Percentiles rank a stretch among this genome's conserved stretches.
Evolutionary conservation across 805 yeast species (phyloP).

Genomic region (Phaffomyces thermotolerans): DNA sequence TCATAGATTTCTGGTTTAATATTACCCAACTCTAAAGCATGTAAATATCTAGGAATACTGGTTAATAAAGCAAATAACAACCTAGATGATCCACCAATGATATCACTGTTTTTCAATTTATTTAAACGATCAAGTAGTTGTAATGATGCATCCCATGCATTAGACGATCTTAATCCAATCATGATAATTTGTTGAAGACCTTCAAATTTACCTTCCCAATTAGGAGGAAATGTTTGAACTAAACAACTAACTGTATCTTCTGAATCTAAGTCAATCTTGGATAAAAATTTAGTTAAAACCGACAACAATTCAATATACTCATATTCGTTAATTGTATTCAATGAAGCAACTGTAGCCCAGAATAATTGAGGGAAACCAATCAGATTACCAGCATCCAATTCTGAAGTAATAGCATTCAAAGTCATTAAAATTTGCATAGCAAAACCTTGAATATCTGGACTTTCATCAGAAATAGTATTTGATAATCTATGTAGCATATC

Average conservation of each 20-base stretch:
- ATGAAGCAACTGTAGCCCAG: slow-evolving; percentile 92
- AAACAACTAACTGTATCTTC: slow-evolving; percentile 80
- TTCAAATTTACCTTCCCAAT: slow-evolving; percentile 92
- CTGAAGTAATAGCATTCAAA: slow-evolving; percentile 84
- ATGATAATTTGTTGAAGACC: slow-evolving; percentile 77
- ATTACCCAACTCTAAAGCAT: slow-evolving; percentile 59
- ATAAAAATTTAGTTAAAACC: slow-evolving; percentile 71
- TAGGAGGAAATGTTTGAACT: slow-evolving; percentile 82
- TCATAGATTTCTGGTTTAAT: slow-evolving; percentile 42
- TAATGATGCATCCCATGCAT: slow-evolving; percentile 71
- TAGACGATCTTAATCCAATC: slow-evolving; percentile 77
- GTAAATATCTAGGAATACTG: slow-evolving; percentile 77
- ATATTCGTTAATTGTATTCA: slow-evolving; percentile 84
- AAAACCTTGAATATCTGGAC: slow-evolving; percentile 89
- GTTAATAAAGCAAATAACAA: slow-evolving; percentile 66
- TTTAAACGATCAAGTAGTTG: slow-evolving; percentile 67
- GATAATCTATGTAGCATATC: slow-evolving; percentile 93
- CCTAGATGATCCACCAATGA: slow-evolving; percentile 67
- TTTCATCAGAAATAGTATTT: slow-evolving; percentile 86
- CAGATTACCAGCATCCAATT: slow-evolving; percentile 67
- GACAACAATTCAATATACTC: slow-evolving; percentile 87
- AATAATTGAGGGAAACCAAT: slow-evolving; percentile 88
- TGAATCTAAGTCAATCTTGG: slow-evolving; percentile 80
- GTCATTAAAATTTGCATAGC: slow-evolving; percentile 97
- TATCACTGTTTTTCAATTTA: slow-evolving; percentile 58